Evolutionary conservation across 2,329 filamentous ascomycete genomes (phyloP).

Genomic region (Shiraia sp.): DNA sequence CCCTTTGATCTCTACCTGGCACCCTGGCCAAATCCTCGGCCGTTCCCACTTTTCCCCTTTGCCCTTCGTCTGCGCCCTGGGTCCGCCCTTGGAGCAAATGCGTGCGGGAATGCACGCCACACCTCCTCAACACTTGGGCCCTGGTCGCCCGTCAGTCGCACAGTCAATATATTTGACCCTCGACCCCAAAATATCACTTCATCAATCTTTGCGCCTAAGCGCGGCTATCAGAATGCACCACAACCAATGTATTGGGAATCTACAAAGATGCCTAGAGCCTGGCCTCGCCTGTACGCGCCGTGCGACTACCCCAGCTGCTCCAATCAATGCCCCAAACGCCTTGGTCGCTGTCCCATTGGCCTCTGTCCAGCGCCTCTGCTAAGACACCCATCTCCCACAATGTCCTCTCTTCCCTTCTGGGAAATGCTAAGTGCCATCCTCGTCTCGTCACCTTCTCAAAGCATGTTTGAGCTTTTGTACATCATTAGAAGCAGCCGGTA

Average conservation of each 20-base stretch:
- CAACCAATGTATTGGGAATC: slow-evolving; percentile 26
- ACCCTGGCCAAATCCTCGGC: too few species aligned
- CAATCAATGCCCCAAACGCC: slow-evolving; percentile 27
- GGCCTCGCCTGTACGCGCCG: slow-evolving; percentile 13
- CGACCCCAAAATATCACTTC: slow-evolving; percentile 4
- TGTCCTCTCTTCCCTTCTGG: slow-evolving; percentile 3
- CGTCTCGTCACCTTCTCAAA: too few species aligned
- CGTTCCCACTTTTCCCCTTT: too few species aligned
- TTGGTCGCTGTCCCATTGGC: slow-evolving; percentile 30
- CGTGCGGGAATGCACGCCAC: background rate
- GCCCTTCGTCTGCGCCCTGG: too few species aligned
- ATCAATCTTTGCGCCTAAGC: slow-evolving; percentile 8
- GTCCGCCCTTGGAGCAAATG: too few species aligned
- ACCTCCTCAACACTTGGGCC: too few species aligned
- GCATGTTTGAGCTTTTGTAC: too few species aligned
- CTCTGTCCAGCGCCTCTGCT: slow-evolving; percentile 26
- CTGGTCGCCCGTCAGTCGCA: background rate
- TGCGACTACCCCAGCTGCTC: slow-evolving; percentile 19
- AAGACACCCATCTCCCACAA: slow-evolving; percentile 14
- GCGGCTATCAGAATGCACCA: slow-evolving; percentile 4
- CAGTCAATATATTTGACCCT: background rate
- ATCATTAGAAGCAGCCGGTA: background rate
- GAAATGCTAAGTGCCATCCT: background rate
- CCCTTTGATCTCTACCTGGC: too few species aligned
- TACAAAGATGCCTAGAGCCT: slow-evolving; percentile 10